phyloP scores from a whole-genome alignment of 345 rosid genomes.

The Salix dunnii region DNA sequence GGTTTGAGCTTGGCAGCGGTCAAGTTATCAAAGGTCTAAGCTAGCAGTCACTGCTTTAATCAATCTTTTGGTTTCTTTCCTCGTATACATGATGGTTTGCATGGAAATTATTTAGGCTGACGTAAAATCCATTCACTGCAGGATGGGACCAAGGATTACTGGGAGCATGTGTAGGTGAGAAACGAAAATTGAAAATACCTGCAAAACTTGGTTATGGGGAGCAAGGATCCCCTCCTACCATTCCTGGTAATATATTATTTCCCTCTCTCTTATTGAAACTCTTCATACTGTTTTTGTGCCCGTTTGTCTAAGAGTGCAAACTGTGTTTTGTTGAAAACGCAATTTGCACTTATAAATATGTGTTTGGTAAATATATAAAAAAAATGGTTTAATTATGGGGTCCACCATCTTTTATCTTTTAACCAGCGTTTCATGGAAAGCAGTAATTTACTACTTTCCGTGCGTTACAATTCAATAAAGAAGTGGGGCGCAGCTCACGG shows the following conservation, averaged over 20 bases:
- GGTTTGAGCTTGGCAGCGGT: conserved; percentile 90
- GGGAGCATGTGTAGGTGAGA: conserved; percentile 87
- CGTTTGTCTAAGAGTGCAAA: no score
- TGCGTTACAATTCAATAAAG: no score
- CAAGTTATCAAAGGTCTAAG: conserved; percentile 86
- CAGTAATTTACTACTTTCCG: no score
- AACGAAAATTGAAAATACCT: conserved; percentile 91
- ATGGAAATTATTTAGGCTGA: conserved; percentile 3
- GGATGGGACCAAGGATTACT: conserved; percentile 98
- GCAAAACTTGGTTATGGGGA: conserved; percentile 89
- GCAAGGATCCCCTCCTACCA: conserved; percentile 90
- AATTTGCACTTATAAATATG: no score
- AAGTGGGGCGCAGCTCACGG: no score
- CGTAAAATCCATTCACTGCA: conserved; percentile 23
- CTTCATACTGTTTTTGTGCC: neutral
- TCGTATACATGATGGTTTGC: neutral
- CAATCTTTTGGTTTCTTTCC: neutral
- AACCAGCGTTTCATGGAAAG: no score
- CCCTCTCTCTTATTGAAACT: neutral
- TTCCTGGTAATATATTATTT: conserved; percentile 55
- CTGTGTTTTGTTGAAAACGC: no score
- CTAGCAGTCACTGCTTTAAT: neutral
- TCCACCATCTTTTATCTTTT: no score
- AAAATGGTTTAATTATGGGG: no score
- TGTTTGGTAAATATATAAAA: no score